These are phyloP conservation scores for Spathaspora sp. DNA, from an alignment of 805 yeast species.

Conservation along the genomic window DNA sequence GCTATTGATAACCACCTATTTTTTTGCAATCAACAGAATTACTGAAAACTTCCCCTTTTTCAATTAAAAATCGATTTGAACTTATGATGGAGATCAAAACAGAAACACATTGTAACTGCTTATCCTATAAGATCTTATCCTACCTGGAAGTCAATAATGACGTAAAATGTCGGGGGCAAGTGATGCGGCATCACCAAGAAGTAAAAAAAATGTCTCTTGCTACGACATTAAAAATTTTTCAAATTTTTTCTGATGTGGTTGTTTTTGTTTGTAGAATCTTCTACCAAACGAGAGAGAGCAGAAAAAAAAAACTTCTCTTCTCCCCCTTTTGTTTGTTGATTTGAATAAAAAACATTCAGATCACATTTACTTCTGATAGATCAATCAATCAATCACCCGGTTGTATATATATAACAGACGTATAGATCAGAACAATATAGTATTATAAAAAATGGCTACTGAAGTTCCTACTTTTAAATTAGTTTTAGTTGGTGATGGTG, in stretches of 20 bases:
- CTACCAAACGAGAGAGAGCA: conserved; percentile 1
- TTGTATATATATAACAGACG: not conserved
- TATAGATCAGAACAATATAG: conserved; percentile 4
- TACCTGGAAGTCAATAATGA: not conserved
- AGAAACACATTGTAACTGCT: too few relatives aligned
- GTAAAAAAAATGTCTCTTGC: not conserved
- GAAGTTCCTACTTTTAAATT: conserved; percentile 96
- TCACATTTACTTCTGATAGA: not conserved
- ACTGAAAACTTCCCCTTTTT: too few relatives aligned
- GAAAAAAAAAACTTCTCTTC: conserved; percentile 3
- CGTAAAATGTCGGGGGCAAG: not conserved
- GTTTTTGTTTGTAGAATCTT: not conserved
- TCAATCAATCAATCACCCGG: conserved; percentile 2
- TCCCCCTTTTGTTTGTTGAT: not conserved
- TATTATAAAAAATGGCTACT: conserved; percentile 49
- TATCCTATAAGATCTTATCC: not conserved
- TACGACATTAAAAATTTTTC: not conserved
- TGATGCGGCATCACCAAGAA: not conserved
- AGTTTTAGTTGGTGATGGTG: conserved; percentile 99
- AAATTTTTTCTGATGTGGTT: not conserved
- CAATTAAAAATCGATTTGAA: too few relatives aligned
- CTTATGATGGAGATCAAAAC: too few relatives aligned
- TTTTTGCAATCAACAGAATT: too few relatives aligned
- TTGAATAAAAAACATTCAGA: not conserved
- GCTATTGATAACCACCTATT: not conserved